A percentile compares a stretch with the other conserved stretches of the same genome.
Evolutionary conservation across 208 protist genomes (phyloP).

Genomic region (Trypanosoma lewisi): DNA sequence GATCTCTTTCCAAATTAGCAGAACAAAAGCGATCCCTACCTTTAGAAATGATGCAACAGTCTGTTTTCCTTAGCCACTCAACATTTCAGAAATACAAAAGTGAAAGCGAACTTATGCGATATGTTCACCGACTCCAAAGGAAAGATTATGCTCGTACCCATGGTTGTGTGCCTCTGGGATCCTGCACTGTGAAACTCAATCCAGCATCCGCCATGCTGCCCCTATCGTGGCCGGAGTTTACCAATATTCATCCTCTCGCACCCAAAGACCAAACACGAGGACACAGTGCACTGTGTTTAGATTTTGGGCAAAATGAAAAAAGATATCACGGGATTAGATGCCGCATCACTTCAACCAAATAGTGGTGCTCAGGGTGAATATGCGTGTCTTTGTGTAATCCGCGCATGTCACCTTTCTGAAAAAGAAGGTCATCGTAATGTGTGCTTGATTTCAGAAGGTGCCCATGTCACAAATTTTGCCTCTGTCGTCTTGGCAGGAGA

Average conservation of each 20-base stretch:
- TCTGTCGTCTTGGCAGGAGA: slow-evolving; percentile 92
- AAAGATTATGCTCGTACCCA: slow-evolving; percentile 94
- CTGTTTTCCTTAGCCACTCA: slow-evolving; percentile 86
- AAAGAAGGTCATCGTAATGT: slow-evolving; percentile 91
- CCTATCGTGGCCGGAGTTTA: slow-evolving; percentile 94
- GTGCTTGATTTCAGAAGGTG: slow-evolving; percentile 96
- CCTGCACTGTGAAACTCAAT: slow-evolving; percentile 99
- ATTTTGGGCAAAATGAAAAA: slow-evolving; percentile 85
- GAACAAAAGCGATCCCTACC: slow-evolving; percentile 44
- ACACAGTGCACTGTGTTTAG: slow-evolving; percentile 73
- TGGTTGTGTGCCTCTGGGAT: slow-evolving; percentile 97
- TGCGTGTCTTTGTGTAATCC: slow-evolving; percentile 91
- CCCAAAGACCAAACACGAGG: slow-evolving; percentile 90
- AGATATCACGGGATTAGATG: slow-evolving; percentile 95
- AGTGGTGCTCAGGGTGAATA: slow-evolving; percentile 97
- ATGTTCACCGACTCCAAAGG: slow-evolving; percentile 93
- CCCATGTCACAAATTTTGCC: slow-evolving; percentile 99
- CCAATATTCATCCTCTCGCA: slow-evolving; percentile 94
- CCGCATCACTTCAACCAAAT: slow-evolving; percentile 96
- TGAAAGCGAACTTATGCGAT: slow-evolving; percentile 96
- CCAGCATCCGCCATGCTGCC: slow-evolving; percentile 94
- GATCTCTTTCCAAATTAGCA: slow-evolving; percentile 41
- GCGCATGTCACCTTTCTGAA: slow-evolving; percentile 72
- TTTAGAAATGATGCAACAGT: slow-evolving; percentile 53
- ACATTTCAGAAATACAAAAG: slow-evolving; percentile 96